Conservation (phyloP, 257 asterid species). For the Pogostemon cablin region DNA sequence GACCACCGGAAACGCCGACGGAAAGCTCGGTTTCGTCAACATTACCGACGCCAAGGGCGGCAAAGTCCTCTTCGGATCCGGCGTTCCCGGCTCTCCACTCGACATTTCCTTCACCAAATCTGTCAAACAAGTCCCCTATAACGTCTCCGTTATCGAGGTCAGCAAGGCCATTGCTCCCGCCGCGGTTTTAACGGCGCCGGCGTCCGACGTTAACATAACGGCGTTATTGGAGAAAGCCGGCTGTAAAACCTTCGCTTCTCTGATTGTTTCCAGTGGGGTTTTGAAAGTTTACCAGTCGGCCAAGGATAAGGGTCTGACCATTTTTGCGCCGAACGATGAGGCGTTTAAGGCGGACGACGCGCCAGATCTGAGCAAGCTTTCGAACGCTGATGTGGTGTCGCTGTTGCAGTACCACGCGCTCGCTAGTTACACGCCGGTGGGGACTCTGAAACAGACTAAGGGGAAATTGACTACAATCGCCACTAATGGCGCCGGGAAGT, state of each 20-base stretch:
- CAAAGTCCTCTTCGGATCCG: constrained; percentile 89
- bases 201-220: constrained; percentile 61
- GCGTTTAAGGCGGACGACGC: constrained; percentile 67
- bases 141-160: constrained; percentile 75
- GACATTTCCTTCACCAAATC: constrained; percentile 61
- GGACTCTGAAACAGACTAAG: constrained; percentile 64
- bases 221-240: constrained; percentile 82
- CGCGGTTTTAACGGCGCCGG: constrained; percentile 67
- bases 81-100: constrained; percentile 66
- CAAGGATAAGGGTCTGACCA: constrained; percentile 61
- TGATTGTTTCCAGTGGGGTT: constrained; percentile 62
- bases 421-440: constrained; percentile 71
- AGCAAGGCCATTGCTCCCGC: constrained; percentile 73
- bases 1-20: constrained; percentile 88
- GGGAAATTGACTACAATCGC: constrained; percentile 69
- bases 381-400: constrained; percentile 77
- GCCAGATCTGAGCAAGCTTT: constrained; percentile 72
- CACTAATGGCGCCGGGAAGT: constrained; percentile 79
- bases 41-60: constrained; percentile 86
- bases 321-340: constrained; percentile 92
- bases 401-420: constrained; percentile 78
- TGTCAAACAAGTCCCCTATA: constrained; percentile 65
- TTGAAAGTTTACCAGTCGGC: constrained; percentile 61
- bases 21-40: constrained; percentile 81
- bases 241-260: constrained; percentile 76